Percentiles rank a stretch among this genome's conserved stretches.
phyloP scores from a whole-genome alignment of 176 grass and related monocot genomes.

The Oryza longistaminata region DNA sequence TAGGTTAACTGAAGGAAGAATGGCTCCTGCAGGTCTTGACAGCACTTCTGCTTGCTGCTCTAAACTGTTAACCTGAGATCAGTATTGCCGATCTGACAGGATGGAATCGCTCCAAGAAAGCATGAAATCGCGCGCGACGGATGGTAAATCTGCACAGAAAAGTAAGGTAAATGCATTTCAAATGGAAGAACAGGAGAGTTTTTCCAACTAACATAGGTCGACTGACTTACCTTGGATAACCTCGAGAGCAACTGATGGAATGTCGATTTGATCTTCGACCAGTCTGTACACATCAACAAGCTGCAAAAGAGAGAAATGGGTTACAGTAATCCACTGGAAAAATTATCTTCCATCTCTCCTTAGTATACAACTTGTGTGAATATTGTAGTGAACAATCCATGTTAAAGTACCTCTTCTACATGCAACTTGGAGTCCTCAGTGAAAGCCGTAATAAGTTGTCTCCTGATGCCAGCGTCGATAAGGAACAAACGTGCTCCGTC shows the following conservation, averaged over 20 bases:
- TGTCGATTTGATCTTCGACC: slow-evolving; percentile 88
- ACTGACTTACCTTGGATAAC: slow-evolving; percentile 70
- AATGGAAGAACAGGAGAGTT: slow-evolving; percentile 2
- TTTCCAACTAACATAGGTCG: background rate
- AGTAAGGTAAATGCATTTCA: background rate
- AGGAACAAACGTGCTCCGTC: slow-evolving; percentile 91
- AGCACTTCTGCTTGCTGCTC: slow-evolving; percentile 15
- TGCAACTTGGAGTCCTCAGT: slow-evolving; percentile 97
- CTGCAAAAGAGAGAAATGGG: slow-evolving; percentile 34
- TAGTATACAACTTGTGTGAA: background rate
- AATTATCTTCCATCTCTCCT: background rate
- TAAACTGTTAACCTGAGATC: slow-evolving; percentile 14
- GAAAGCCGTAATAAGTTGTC: slow-evolving; percentile 90
- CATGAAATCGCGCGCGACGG: slow-evolving; percentile 77
- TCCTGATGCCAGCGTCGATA: slow-evolving; percentile 88
- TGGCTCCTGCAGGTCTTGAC: background rate
- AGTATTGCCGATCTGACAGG: slow-evolving; percentile 73
- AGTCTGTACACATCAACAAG: slow-evolving; percentile 92
- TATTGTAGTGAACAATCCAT: background rate
- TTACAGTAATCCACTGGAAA: background rate
- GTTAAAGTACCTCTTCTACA: slow-evolving; percentile 76
- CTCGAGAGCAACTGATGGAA: slow-evolving; percentile 85
- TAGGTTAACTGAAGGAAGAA: slow-evolving; percentile 11
- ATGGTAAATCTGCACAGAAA: slow-evolving; percentile 70
- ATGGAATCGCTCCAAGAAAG: slow-evolving; percentile 88